Evolutionary conservation across 306 rosid genomes (phyloP).

Genomic region (Dalbergia oliveri): DNA sequence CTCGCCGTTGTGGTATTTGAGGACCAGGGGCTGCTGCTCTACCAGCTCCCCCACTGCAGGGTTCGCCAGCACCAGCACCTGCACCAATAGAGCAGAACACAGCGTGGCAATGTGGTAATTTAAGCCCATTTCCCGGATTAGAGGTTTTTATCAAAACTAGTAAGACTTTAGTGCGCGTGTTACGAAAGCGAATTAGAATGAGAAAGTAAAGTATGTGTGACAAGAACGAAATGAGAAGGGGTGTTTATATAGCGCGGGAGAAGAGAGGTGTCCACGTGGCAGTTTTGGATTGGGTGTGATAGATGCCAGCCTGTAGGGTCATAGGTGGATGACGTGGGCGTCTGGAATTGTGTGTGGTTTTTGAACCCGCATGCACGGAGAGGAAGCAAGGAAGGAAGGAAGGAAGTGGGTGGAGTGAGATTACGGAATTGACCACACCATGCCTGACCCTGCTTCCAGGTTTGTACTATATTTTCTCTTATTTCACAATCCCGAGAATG

Average conservation of each 20-base stretch:
- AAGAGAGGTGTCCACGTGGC: conserved; percentile 43
- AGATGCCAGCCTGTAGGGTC: not conserved
- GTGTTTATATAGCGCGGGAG: conserved; percentile 45
- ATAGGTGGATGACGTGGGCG: conserved; percentile 34
- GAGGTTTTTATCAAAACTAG: not conserved
- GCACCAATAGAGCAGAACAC: conserved; percentile 18
- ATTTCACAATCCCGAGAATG: not conserved
- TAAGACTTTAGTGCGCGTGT: not conserved
- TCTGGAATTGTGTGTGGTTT: not conserved
- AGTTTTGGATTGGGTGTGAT: not conserved
- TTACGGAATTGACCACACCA: not conserved
- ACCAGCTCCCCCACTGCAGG: conserved; percentile 53
- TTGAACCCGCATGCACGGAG: not conserved
- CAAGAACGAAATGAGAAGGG: not conserved
- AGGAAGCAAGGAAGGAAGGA: not conserved
- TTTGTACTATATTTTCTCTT: too few relatives aligned
- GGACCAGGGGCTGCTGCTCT: conserved; percentile 64
- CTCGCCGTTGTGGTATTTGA: conserved; percentile 78
- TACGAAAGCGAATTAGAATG: too few relatives aligned
- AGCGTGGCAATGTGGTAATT: conserved; percentile 43
- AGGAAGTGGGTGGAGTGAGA: not conserved
- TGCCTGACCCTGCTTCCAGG: too few relatives aligned
- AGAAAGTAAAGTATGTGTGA: not conserved
- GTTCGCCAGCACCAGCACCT: not conserved
- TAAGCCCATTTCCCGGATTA: conserved; percentile 35